These are phyloP conservation scores for Rhodamnia argentea DNA, from an alignment of 345 rosid species.

Conservation along the genomic window DNA sequence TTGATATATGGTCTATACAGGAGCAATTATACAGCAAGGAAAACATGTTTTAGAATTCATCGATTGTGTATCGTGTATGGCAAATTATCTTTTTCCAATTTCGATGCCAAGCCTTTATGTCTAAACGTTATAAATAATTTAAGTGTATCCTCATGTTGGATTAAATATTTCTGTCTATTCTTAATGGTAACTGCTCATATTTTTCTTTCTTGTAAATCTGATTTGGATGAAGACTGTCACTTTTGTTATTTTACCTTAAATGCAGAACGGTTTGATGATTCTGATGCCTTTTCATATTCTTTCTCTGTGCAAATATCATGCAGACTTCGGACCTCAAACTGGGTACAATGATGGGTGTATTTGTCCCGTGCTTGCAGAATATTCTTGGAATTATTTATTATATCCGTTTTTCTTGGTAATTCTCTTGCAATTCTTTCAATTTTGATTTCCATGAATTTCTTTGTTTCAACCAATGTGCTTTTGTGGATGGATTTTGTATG, in stretches of 20 bases:
- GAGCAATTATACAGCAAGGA: not conserved
- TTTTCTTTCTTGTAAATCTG: not conserved
- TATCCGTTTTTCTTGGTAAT: conserved; percentile 95
- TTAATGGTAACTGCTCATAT: not conserved
- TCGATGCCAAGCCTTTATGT: not conserved
- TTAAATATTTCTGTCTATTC: not conserved
- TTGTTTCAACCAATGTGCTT: not conserved
- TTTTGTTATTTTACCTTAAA: not conserved
- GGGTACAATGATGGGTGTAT: conserved; percentile 99
- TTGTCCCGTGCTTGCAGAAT: conserved; percentile 95
- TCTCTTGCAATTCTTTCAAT: not conserved
- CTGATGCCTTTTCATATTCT: conserved; percentile 13
- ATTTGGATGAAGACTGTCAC: not conserved
- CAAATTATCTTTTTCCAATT: not conserved
- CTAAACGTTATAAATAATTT: not conserved
- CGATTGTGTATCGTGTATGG: not conserved
- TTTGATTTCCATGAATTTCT: not conserved
- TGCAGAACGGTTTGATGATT: conserved; percentile 1
- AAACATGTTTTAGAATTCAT: not conserved
- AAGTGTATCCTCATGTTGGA: not conserved
- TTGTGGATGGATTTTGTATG: not conserved
- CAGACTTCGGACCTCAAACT: conserved; percentile 66
- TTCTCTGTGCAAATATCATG: conserved; percentile 17
- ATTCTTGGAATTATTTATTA: conserved; percentile 97
- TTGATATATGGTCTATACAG: not conserved